These are phyloP conservation scores for Mycena citricolor DNA, from an alignment of 1,284 basidiomycete species.

Conservation along the genomic window DNA sequence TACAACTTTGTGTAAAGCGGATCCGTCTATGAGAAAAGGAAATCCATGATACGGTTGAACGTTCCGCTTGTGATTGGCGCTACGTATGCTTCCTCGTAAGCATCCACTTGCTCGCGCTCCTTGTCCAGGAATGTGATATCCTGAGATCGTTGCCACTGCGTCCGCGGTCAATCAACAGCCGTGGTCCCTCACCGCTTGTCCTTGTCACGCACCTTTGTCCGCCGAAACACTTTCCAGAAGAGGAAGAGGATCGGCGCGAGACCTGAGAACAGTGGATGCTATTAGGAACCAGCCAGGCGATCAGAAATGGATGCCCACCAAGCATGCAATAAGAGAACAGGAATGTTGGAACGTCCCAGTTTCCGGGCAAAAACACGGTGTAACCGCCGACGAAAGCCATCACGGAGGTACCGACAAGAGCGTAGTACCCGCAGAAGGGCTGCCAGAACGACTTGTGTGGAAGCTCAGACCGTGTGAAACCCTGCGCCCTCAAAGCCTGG, in stretches of 20 bases:
- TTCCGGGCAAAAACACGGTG: conserved; percentile 54
- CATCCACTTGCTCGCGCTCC: conserved; percentile 38
- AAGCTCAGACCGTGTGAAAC: conserved; percentile 58
- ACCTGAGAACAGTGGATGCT: conserved; percentile 27
- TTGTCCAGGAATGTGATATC: conserved; percentile 41
- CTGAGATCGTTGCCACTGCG: conserved; percentile 37
- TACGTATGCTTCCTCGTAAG: conserved; percentile 33
- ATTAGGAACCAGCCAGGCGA: not conserved
- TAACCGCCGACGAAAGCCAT: conserved; percentile 57
- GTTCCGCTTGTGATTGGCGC: conserved; percentile 1
- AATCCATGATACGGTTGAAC: conserved; percentile 15
- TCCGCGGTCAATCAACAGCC: not conserved
- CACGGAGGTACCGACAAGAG: conserved; percentile 40
- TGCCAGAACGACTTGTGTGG: conserved; percentile 49
- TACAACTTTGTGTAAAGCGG: conserved; percentile 11
- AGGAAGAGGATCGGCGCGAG: conserved; percentile 53
- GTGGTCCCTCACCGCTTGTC: not conserved
- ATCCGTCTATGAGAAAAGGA: conserved; percentile 16
- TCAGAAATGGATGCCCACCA: conserved; percentile 2
- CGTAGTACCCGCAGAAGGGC: conserved; percentile 54
- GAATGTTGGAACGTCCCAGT: conserved; percentile 55
- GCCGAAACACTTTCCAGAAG: conserved; percentile 60
- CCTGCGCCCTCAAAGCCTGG: conserved; percentile 53
- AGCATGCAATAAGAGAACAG: conserved; percentile 58
- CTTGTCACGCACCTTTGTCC: conserved; percentile 41